A percentile compares a stretch with the other conserved stretches of the same genome.
phyloP scores from a whole-genome alignment of 2,329 filamentous ascomycete species.

The Ilyonectria sp. region DNA sequence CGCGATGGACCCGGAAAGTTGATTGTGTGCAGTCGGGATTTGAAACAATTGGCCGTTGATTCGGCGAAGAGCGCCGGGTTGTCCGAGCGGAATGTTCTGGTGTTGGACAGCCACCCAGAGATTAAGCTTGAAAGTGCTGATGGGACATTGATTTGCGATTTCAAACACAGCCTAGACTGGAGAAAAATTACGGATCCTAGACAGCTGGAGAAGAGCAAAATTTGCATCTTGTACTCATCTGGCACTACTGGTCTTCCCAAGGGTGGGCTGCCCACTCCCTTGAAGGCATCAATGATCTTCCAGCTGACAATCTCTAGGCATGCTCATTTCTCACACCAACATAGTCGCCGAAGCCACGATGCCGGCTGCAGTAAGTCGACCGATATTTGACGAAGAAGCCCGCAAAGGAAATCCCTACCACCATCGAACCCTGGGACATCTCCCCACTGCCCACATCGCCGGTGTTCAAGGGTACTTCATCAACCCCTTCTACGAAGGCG shows the following conservation, averaged over 20 bases:
- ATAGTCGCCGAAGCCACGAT: conserved; percentile 57
- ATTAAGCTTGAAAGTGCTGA: conserved; percentile 48
- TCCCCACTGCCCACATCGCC: conserved; percentile 64
- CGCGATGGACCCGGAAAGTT: conserved; percentile 56
- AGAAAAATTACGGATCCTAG: conserved; percentile 64
- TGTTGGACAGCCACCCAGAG: conserved; percentile 60
- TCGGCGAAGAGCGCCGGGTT: conserved; percentile 65
- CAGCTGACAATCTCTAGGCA: conserved; percentile 45
- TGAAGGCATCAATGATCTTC: not conserved
- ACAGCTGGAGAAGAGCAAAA: conserved; percentile 58
- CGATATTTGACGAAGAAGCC: conserved; percentile 47
- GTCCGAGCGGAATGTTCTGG: conserved; percentile 61
- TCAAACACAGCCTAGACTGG: conserved; percentile 64
- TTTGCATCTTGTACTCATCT: conserved; percentile 64
- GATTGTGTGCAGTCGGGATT: conserved; percentile 63
- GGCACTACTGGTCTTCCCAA: conserved; percentile 66
- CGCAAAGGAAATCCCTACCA: conserved; percentile 45
- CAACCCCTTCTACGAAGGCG: conserved; percentile 58
- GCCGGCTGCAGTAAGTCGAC: conserved; percentile 48
- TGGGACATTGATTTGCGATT: conserved; percentile 44
- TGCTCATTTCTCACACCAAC: conserved; percentile 62
- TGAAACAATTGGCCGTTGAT: conserved; percentile 61
- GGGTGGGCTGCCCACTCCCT: conserved; percentile 41
- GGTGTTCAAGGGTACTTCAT: conserved; percentile 62
- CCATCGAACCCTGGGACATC: conserved; percentile 58